phyloP scores from a whole-genome alignment of 2,329 filamentous ascomycete genomes.

The Cladosporium sp. region DNA sequence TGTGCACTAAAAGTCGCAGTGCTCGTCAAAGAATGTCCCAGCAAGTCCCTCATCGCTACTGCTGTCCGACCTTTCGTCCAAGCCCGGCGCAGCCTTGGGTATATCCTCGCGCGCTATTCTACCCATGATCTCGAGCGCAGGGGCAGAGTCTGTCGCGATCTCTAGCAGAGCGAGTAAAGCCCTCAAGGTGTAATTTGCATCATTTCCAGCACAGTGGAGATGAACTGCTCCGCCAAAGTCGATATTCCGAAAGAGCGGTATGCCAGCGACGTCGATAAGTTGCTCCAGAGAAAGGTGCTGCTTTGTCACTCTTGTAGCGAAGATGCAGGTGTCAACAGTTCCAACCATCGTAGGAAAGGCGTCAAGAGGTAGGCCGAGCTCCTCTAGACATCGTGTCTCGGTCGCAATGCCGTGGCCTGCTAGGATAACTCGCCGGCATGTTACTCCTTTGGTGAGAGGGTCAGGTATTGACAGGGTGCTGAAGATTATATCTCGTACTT shows the following conservation, averaged over 20 bases:
- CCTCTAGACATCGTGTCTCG: background rate
- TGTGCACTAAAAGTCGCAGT: background rate
- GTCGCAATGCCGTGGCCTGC: background rate
- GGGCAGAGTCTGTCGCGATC: background rate
- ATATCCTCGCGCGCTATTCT: background rate
- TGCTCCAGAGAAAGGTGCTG: background rate
- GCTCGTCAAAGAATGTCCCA: background rate
- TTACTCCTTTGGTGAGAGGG: background rate
- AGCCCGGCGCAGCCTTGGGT: background rate
- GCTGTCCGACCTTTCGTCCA: background rate
- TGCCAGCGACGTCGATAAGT: background rate
- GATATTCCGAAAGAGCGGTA: background rate
- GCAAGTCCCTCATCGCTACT: background rate
- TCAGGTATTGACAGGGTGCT: background rate
- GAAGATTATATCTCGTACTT: background rate
- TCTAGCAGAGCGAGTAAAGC: background rate
- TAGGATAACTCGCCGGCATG: background rate
- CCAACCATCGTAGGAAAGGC: background rate
- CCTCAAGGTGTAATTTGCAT: background rate
- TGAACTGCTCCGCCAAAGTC: background rate
- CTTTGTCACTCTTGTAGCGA: background rate
- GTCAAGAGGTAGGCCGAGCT: background rate
- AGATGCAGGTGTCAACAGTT: background rate
- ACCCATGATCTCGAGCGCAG: background rate
- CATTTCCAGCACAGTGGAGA: background rate